Base-by-base conservation (phyloP, 768 basidiomycete genomes). In the Tylopilus sp. region DNA sequence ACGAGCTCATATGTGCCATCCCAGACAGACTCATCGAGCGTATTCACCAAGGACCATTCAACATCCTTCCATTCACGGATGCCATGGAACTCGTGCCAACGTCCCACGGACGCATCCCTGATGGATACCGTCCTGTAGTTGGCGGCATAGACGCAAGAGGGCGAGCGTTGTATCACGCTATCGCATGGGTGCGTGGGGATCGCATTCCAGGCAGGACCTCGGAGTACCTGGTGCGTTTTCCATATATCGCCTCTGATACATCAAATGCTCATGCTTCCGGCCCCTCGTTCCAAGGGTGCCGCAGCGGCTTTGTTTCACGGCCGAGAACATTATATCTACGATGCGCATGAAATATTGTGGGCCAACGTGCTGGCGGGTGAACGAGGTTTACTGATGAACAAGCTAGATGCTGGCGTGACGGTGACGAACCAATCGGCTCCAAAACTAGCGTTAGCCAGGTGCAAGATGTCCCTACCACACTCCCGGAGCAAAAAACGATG, bases 31-130 rank as follows among this genome's bases (percentile, higher is more conserved):
- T 47, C 17, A 12, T 38, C 22, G 44, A 45, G 39, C 40, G 25
- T 12, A 21, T n/a, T 17, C 49, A 50, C 18, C 10, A 18, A 42
- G 53, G 53, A 9, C 26, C 44, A 2, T 23, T 54, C 22, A 51
- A 44, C 12, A 17, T 54, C 40, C 48, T 54, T 21, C 48, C 44
- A n/a, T 50, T 50, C 40, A 54, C 44, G 28, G 28, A 46, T 11
- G 15, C 17, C 25, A 54, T 54, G 53, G 44, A 42, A 22, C 44
- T 46, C 17, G 44, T 46, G 33, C 44, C 44, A 9, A 46, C 44
- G 22, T 46, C 44, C 11, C 44, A 50, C 7, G 48, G 44, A 5
- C 31, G 31, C 39, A 40, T 53, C 23, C 51, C 47, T n/a, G 46
- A 25, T 4, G 38, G 48, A 6, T 25, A 15, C 30, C 38, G 33